phyloP scores from a whole-genome alignment of 2,329 filamentous ascomycete genomes.

The Apiospora sp. region DNA sequence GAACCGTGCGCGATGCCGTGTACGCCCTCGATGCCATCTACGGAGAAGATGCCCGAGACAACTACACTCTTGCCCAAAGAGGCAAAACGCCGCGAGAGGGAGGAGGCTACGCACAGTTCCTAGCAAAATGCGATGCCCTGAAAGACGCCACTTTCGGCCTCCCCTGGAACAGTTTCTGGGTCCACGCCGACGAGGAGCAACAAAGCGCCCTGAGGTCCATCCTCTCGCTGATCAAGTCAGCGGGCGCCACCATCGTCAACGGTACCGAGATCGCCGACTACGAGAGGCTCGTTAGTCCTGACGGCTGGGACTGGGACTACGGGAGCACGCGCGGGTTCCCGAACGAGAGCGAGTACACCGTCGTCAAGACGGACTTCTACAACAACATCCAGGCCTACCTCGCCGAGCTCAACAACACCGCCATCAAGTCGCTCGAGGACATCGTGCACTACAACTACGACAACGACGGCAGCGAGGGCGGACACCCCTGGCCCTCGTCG shows the following conservation, averaged over 20 bases:
- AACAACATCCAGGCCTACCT: conserved; percentile 69
- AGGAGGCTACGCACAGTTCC: conserved; percentile 64
- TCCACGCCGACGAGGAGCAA: conserved; percentile 64
- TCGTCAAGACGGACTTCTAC: conserved; percentile 76
- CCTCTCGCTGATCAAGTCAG: conserved; percentile 61
- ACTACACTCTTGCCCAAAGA: conserved; percentile 68
- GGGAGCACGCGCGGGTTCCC: conserved; percentile 66
- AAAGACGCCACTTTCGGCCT: conserved; percentile 72
- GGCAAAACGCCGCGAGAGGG: conserved; percentile 57
- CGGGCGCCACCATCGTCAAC: conserved; percentile 74
- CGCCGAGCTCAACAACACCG: conserved; percentile 66
- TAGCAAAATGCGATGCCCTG: conserved; percentile 62
- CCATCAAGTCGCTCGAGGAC: conserved; percentile 67
- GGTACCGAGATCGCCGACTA: conserved; percentile 72
- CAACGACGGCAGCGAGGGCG: conserved; percentile 73
- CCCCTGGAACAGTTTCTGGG: conserved; percentile 77
- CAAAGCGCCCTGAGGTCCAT: conserved; percentile 55
- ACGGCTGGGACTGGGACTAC: conserved; percentile 80
- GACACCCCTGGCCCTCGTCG: conserved; percentile 57
- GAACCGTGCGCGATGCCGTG: conserved; percentile 73
- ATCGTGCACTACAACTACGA: conserved; percentile 71
- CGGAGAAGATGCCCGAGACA: conserved; percentile 68
- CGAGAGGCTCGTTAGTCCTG: conserved; percentile 66
- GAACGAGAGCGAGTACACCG: conserved; percentile 79
- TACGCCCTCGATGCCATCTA: conserved; percentile 74